Evolutionary conservation across 129 eudicot genomes (phyloP).

Genomic region (Silybum marianum): DNA sequence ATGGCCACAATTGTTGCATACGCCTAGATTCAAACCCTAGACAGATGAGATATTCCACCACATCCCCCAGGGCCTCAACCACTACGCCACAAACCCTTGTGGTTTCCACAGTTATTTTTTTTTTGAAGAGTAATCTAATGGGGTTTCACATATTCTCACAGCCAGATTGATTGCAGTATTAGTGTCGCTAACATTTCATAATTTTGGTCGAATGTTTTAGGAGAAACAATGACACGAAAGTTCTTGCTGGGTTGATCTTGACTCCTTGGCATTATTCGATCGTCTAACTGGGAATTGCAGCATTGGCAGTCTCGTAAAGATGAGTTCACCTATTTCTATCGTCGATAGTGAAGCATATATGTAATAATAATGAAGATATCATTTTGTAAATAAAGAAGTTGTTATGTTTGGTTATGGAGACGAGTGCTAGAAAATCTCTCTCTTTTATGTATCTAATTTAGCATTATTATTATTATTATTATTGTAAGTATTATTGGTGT

Average conservation of each 20-base stretch:
- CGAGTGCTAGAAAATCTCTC: slow-evolving; percentile 23
- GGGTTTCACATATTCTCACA: background rate
- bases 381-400: slow-evolving; percentile 28
- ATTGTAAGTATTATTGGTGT: slow-evolving; percentile 24
- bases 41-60: no score
- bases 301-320: slow-evolving; percentile 23
- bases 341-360: slow-evolving; percentile 15
- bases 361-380: slow-evolving; percentile 19
- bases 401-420: slow-evolving; percentile 27
- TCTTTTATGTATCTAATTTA: slow-evolving; percentile 13
- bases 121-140: background rate
- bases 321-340: slow-evolving; percentile 29
- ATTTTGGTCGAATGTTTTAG: slow-evolving; percentile 21
- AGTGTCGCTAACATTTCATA: slow-evolving; percentile 8
- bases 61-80: no score
- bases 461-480: background rate
- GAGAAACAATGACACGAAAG: slow-evolving; percentile 38
- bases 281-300: slow-evolving; percentile 30
- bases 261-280: slow-evolving; percentile 35
- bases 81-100: no score
- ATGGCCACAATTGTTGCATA: no score
- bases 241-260: slow-evolving; percentile 32
- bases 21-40: no score
- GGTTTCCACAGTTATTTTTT: no score
- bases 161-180: background rate